phyloP scores from a whole-genome alignment of 2,329 filamentous ascomycete genomes.

The Fusarium praegraminearum region DNA sequence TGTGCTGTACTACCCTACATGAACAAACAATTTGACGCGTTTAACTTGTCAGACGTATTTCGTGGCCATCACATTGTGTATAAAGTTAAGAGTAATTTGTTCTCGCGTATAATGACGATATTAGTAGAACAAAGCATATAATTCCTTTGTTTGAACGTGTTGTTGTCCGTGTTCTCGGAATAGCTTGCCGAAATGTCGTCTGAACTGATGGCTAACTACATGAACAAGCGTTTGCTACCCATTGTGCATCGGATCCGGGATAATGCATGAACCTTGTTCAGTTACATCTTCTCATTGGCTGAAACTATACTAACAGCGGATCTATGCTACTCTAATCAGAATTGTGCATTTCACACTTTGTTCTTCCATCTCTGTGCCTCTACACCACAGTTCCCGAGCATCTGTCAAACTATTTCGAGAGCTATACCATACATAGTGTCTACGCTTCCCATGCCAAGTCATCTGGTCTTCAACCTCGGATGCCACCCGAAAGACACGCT shows the following conservation, averaged over 20 bases:
- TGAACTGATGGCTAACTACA: fast-evolving
- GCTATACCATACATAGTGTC: neutral
- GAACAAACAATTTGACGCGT: neutral
- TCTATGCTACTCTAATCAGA: neutral
- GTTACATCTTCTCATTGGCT: neutral
- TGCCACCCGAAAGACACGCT: neutral
- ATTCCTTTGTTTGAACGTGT: neutral
- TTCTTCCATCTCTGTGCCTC: neutral
- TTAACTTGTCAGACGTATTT: neutral
- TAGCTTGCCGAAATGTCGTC: neutral
- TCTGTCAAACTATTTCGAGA: neutral
- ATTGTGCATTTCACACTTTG: neutral
- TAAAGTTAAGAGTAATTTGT: neutral
- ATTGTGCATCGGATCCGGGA: neutral
- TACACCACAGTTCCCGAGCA: neutral
- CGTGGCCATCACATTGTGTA: fast-evolving
- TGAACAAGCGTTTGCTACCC: fast-evolving
- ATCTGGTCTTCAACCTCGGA: neutral
- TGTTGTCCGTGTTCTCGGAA: neutral
- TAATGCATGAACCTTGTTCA: neutral
- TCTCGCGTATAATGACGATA: fast-evolving
- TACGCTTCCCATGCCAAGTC: neutral
- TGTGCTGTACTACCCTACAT: neutral
- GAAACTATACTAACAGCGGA: neutral
- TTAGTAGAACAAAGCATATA: neutral